A percentile compares a stretch with the other conserved stretches of the same genome.
These are phyloP conservation scores for Isatis lusitanica DNA, from an alignment of 441 rosid species.

Conservation along the genomic window DNA sequence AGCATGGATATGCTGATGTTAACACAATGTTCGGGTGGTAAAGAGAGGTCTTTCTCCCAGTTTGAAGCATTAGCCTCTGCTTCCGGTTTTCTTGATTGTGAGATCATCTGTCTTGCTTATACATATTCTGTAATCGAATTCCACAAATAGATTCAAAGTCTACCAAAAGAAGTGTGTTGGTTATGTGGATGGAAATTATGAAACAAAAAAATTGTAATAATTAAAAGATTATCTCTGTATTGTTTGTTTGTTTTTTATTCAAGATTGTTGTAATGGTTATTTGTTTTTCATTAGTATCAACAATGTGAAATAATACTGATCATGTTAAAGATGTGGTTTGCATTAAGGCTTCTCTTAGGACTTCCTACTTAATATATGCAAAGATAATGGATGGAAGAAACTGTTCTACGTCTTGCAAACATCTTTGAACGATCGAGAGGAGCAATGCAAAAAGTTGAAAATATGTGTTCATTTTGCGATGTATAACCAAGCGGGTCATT, in stretches of 20 bases:
- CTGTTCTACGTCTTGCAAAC: background rate
- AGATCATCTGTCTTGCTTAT: conserved; percentile 30
- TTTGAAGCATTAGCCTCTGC: conserved; percentile 34
- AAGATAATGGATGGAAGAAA: background rate
- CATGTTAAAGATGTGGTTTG: too few species aligned
- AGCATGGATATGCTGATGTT: conserved; percentile 30
- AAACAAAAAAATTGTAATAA: background rate
- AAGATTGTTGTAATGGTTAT: background rate
- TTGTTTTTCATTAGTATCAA: too few species aligned
- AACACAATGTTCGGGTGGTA: conserved; percentile 20
- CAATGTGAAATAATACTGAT: background rate
- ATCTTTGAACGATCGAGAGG: too few species aligned
- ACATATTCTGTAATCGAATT: conserved; percentile 41
- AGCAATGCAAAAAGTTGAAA: too few species aligned
- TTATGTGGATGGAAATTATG: background rate
- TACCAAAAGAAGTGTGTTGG: background rate
- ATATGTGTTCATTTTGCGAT: too few species aligned
- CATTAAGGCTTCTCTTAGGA: too few species aligned
- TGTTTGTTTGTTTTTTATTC: background rate
- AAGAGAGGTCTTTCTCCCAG: conserved; percentile 41
- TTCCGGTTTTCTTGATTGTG: conserved; percentile 40
- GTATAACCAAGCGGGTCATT: too few species aligned
- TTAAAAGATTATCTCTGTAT: background rate
- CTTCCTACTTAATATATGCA: too few species aligned
- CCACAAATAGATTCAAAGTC: conserved; percentile 13